Evolutionary conservation across 805 yeast species (phyloP), one percentile per base, ranked within the genome.

Genomic region (Candida yuanshanica): DNA sequence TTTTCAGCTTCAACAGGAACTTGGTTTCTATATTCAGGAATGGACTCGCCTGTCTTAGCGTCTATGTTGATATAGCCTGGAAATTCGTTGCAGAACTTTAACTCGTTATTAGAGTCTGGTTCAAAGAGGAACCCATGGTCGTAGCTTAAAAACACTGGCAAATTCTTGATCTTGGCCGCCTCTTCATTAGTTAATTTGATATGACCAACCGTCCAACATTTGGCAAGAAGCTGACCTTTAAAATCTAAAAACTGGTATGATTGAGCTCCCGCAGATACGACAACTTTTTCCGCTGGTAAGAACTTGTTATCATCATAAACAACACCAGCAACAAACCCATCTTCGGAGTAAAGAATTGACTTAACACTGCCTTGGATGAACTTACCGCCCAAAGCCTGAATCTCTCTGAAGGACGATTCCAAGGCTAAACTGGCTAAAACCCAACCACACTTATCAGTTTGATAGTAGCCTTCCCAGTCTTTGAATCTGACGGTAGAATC

Each of bases 121-220:
- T 68, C 72, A 45, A 68, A 67, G 36, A 67, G 57, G 52, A 66
- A 69, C 0, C 74, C 73, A 39, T 58, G 58, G 27, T 66, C 70
- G 18, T 52, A 44, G 37, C 63, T 65, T 20, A 65, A 45, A 14
- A 67, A 51, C 10, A 68, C 70, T 1, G 72, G 74, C 9, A 54
- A 45, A 13, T 52, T 51, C 45, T 56, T 66, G 20, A 64, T 44
- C 12, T 41, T 31, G 7, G 37, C 33, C 20, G 65, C 62, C 46
- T 68, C 69, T 17, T 56, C 61, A 1, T 55, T 59, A 5, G 62
- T 48, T 7, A 68, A 43, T 46, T 59, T 55, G 24, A 68, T 61
- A 44, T 68, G 74, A 12, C 64, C 71, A 23, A 68, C 64, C 11
- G 71, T 61, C 66, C 67, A 68, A 35, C 68, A 62, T 41, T 64